These are phyloP conservation scores for Durusdinium trenchii DNA, from an alignment of 73 alveolate genomes.

Conservation along the genomic window DNA sequence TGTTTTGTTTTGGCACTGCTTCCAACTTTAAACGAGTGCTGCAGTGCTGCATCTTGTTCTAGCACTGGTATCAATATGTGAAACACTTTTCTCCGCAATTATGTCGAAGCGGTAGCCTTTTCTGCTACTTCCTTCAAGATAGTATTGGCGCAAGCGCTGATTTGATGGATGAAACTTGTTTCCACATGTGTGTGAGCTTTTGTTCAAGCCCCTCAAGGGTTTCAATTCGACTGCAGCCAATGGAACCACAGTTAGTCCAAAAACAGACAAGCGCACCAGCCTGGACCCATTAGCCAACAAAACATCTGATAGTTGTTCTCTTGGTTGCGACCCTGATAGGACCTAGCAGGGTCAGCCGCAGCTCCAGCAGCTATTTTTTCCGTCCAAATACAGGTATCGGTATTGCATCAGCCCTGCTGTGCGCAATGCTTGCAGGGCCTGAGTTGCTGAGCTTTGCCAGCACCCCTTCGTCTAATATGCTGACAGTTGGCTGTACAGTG, in stretches of 20 bases:
- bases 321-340: neutral
- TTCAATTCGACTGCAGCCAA: neutral
- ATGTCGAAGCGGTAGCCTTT: too few species aligned
- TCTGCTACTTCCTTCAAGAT: too few species aligned
- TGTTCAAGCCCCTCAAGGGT: neutral
- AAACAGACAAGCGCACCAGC: neutral
- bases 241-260: neutral
- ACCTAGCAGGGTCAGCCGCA: neutral
- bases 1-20: too few species aligned
- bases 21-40: too few species aligned
- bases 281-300: neutral
- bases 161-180: too few species aligned
- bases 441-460: neutral
- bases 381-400: neutral
- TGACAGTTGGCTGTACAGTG: neutral
- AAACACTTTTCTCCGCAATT: too few species aligned
- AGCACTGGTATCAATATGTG: too few species aligned
- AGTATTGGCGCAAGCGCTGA: too few species aligned
- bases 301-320: neutral
- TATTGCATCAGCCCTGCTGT: neutral
- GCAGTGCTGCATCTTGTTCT: too few species aligned
- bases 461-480: neutral
- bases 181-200: neutral
- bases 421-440: constrained; percentile 5
- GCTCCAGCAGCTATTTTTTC: neutral